Evolutionary conservation across 2,329 filamentous ascomycete genomes (phyloP).

Genomic region (Pezizomycotina sp.): DNA sequence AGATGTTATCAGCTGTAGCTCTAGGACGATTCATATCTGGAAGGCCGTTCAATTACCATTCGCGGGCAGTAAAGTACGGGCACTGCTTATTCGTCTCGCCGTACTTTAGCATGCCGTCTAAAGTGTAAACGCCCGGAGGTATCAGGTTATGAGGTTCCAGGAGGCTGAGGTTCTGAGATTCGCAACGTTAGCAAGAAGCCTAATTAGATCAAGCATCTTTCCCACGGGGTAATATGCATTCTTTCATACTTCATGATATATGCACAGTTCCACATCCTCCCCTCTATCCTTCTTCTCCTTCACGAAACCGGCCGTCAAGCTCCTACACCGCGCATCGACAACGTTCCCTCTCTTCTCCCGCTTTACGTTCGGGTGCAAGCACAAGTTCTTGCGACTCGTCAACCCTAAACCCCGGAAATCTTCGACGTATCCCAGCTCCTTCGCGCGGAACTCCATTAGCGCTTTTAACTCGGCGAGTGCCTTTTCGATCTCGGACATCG

Average conservation of each 20-base stretch:
- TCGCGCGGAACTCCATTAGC: constrained; percentile 83
- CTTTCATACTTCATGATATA: constrained; percentile 69
- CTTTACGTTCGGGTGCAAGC: constrained; percentile 88
- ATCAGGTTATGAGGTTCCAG: constrained; percentile 90
- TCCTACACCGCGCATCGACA: constrained; percentile 90
- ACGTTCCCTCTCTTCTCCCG: constrained; percentile 87
- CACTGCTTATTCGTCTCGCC: constrained; percentile 94
- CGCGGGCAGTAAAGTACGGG: constrained; percentile 84
- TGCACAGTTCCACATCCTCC: constrained; percentile 82
- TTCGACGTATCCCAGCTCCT: constrained; percentile 78
- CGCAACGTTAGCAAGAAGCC: constrained; percentile 10
- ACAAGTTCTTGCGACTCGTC: constrained; percentile 93
- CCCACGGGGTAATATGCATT: background rate
- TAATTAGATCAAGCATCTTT: constrained; percentile 17
- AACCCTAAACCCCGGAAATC: constrained; percentile 84
- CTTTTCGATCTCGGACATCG: constrained; percentile 99
- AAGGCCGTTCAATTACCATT: constrained; percentile 46
- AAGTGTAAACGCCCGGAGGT: constrained; percentile 86
- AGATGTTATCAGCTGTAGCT: background rate
- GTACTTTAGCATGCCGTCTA: constrained; percentile 75
- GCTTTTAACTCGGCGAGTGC: constrained; percentile 78
- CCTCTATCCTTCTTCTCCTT: constrained; percentile 94
- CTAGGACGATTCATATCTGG: no score
- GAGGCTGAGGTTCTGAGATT: constrained; percentile 63
- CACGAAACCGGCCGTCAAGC: constrained; percentile 87